These are phyloP conservation scores for Lizonia empirigonia DNA, from an alignment of 2,329 filamentous ascomycete genomes.

Conservation along the genomic window DNA sequence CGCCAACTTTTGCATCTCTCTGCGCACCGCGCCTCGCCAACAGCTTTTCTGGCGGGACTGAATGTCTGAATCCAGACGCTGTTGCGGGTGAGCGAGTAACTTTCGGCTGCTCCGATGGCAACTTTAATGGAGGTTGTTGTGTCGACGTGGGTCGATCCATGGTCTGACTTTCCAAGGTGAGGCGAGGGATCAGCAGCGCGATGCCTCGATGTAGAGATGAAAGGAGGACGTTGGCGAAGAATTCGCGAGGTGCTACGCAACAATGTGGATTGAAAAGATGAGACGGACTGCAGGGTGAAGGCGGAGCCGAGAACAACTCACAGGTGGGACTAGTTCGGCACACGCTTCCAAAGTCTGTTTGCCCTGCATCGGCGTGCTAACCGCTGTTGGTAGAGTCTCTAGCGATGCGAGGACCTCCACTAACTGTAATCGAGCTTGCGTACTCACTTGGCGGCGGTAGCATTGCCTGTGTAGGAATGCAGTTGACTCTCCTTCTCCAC, in stretches of 20 bases:
- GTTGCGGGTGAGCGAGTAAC: conserved; percentile 5
- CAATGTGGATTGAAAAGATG: conserved; percentile 20
- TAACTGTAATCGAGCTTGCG: conserved; percentile 16
- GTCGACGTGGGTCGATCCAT: conserved; percentile 27
- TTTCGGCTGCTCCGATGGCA: conserved; percentile 14
- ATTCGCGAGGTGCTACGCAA: conserved; percentile 18
- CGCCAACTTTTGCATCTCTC: conserved; percentile 6
- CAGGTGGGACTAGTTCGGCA: conserved; percentile 6
- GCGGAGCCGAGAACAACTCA: conserved; percentile 26
- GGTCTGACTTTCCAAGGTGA: conserved; percentile 30
- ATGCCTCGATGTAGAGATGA: conserved; percentile 16
- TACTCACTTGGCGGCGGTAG: conserved; percentile 1
- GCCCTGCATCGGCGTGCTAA: conserved; percentile 18
- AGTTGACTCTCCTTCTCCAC: conserved; percentile 23
- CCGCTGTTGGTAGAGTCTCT: not conserved
- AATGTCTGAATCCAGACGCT: conserved; percentile 3
- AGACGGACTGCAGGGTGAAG: conserved; percentile 32
- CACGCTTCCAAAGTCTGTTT: conserved; percentile 8
- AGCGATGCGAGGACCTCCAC: conserved; percentile 6
- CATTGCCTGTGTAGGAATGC: conserved; percentile 4
- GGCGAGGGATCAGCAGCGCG: conserved; percentile 29
- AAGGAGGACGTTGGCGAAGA: conserved; percentile 13
- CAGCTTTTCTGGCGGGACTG: conserved; percentile 1
- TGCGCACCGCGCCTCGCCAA: conserved; percentile 1
- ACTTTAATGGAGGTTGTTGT: not conserved